These are phyloP conservation scores for Alternaria incomplexa DNA, from an alignment of 2,329 filamentous ascomycete species.

Conservation along the genomic window DNA sequence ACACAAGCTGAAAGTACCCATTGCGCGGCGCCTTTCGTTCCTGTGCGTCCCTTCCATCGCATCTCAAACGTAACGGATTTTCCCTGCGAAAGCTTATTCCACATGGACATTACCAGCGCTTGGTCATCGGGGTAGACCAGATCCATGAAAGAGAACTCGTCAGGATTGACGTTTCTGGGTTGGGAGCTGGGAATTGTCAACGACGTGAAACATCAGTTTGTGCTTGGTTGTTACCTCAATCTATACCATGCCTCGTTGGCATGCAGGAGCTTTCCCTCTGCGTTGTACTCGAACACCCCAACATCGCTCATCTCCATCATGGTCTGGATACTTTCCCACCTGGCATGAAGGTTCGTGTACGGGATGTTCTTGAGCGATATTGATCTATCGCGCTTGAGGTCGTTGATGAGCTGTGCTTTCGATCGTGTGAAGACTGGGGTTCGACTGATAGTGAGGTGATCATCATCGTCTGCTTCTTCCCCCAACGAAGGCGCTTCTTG, in stretches of 20 bases:
- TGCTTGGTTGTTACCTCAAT: no score
- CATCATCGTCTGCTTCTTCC: background rate
- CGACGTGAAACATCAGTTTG: background rate
- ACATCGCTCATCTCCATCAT: constrained; percentile 48
- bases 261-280: constrained; percentile 32
- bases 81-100: constrained; percentile 37
- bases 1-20: constrained; percentile 42
- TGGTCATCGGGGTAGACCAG: constrained; percentile 36
- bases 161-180: constrained; percentile 24
- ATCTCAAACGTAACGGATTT: constrained; percentile 42
- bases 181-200: constrained; percentile 24
- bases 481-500: background rate
- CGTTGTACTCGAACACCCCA: constrained; percentile 41
- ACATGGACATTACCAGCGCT: constrained; percentile 34
- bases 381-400: constrained; percentile 2
- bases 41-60: constrained; percentile 37
- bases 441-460: background rate
- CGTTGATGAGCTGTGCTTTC: constrained; percentile 10
- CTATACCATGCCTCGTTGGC: constrained; percentile 42
- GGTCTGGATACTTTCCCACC: constrained; percentile 35
- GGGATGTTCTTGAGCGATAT: constrained; percentile 9
- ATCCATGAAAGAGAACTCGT: constrained; percentile 40
- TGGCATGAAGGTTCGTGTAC: constrained; percentile 22
- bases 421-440: constrained; percentile 10
- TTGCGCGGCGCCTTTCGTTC: constrained; percentile 19